Conservation (phyloP, 2,329 filamentous ascomycete genomes). For the Xylaria sp. region DNA sequence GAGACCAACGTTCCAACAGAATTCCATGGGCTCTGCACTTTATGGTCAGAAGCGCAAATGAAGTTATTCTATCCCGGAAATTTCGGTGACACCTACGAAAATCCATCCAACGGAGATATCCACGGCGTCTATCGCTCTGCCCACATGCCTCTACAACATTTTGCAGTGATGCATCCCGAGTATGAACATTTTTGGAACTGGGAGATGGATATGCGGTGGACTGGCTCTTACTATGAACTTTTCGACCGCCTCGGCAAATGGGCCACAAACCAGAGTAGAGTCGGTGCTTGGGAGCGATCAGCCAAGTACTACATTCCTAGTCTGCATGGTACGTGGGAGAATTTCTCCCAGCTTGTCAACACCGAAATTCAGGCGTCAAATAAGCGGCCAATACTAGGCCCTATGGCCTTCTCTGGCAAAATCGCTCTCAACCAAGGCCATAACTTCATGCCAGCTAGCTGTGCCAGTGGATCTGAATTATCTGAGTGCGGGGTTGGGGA, state of each 20-base stretch:
- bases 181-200: constrained; percentile 77
- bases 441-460: constrained; percentile 64
- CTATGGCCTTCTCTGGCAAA: constrained; percentile 63
- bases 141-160: constrained; percentile 72
- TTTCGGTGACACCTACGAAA: constrained; percentile 74
- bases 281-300: constrained; percentile 81
- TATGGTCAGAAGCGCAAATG: constrained; percentile 91
- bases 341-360: constrained; percentile 74
- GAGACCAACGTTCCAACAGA: constrained; percentile 73
- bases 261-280: constrained; percentile 73
- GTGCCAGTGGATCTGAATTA: constrained; percentile 62
- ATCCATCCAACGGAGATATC: constrained; percentile 66
- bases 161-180: constrained; percentile 70
- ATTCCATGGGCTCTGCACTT: constrained; percentile 81
- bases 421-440: constrained; percentile 62
- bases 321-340: constrained; percentile 75
- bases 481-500: constrained; percentile 73
- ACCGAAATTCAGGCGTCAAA: constrained; percentile 65
- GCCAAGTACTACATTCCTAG: constrained; percentile 80
- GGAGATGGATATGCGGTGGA: constrained; percentile 74
- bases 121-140: constrained; percentile 76
- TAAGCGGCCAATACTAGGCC: constrained; percentile 74
- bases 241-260: constrained; percentile 74
- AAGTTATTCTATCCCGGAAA: constrained; percentile 76
- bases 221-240: constrained; percentile 77